These are phyloP conservation scores for Euclidium syriacum DNA, from an alignment of 345 rosid genomes.

Conservation along the genomic window DNA sequence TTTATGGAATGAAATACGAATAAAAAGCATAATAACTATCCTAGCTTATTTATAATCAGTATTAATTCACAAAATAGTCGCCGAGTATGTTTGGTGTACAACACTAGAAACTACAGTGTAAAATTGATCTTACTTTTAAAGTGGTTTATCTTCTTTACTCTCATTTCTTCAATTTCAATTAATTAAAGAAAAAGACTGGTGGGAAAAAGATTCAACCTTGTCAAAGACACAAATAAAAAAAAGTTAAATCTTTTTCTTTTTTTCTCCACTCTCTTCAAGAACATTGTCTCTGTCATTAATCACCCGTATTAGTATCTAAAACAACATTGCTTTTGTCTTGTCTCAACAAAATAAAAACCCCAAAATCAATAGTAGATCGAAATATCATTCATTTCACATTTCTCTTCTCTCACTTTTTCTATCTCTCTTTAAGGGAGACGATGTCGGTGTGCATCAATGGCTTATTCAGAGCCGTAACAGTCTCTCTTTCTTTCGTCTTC, in stretches of 20 bases:
- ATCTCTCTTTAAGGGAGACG: constrained; percentile 28
- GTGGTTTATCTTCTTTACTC: constrained; percentile 16
- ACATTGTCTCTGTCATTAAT: constrained; percentile 10
- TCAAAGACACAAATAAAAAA: background rate
- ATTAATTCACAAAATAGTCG: too few species aligned
- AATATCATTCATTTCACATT: constrained; percentile 2
- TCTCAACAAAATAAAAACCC: constrained; percentile 27
- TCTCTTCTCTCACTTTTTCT: constrained; percentile 10
- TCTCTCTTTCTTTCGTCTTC: constrained; percentile 33
- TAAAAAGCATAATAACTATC: too few species aligned
- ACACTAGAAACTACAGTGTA: too few species aligned
- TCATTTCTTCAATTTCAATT: background rate
- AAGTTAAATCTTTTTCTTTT: background rate
- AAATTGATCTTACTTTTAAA: constrained; percentile 15
- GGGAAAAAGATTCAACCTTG: constrained; percentile 27
- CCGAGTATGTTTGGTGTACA: too few species aligned
- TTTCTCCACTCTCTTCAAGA: background rate
- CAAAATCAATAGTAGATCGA: constrained; percentile 26
- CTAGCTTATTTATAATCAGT: too few species aligned
- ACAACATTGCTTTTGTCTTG: constrained; percentile 27
- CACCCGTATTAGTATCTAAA: constrained; percentile 38
- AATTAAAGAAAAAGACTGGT: background rate
- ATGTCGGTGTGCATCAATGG: constrained; percentile 46
- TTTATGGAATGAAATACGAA: too few species aligned
- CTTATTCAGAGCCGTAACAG: constrained; percentile 47